phyloP scores from a whole-genome alignment of 768 basidiomycete genomes.

The Boletus rufocinnamomeus region DNA sequence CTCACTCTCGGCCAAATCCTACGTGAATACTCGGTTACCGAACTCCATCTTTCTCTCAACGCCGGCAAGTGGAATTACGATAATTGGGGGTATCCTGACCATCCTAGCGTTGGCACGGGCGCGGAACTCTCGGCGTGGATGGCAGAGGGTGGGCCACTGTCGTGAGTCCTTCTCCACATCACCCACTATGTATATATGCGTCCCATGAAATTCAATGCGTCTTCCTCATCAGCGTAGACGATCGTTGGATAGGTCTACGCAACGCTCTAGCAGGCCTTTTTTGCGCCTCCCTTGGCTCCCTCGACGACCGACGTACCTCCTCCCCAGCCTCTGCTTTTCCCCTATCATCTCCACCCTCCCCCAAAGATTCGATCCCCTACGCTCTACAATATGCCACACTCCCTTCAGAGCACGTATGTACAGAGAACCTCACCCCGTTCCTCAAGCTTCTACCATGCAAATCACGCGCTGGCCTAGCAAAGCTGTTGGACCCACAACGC shows the following conservation, averaged over 20 bases:
- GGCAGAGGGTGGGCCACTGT: constrained; percentile 56
- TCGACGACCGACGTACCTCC: constrained; percentile 76
- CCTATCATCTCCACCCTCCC: constrained; percentile 55
- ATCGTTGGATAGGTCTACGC: constrained; percentile 81
- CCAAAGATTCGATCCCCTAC: constrained; percentile 41
- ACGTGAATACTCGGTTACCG: constrained; percentile 80
- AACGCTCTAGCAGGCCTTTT: constrained; percentile 93
- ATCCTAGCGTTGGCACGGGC: constrained; percentile 76
- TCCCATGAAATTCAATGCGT: neutral
- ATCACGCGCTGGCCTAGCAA: constrained; percentile 79
- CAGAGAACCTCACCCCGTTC: constrained; percentile 96
- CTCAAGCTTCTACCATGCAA: constrained; percentile 94
- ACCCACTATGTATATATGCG: too few relatives aligned
- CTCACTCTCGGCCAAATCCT: constrained; percentile 85
- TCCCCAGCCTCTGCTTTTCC: constrained; percentile 65
- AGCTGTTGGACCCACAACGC: constrained; percentile 79
- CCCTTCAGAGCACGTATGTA: constrained; percentile 90
- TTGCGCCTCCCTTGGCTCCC: constrained; percentile 84
- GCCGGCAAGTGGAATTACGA: constrained; percentile 92
- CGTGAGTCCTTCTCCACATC: constrained; percentile 40
- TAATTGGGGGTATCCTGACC: constrained; percentile 79
- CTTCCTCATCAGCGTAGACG: constrained; percentile 53
- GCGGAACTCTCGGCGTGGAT: constrained; percentile 95
- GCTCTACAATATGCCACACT: constrained; percentile 73
- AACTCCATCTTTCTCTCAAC: constrained; percentile 87